Percentiles rank a stretch among this genome's conserved stretches.
phyloP scores from a whole-genome alignment of 2,329 filamentous ascomycete species.

The Sporothrix schenckii region DNA sequence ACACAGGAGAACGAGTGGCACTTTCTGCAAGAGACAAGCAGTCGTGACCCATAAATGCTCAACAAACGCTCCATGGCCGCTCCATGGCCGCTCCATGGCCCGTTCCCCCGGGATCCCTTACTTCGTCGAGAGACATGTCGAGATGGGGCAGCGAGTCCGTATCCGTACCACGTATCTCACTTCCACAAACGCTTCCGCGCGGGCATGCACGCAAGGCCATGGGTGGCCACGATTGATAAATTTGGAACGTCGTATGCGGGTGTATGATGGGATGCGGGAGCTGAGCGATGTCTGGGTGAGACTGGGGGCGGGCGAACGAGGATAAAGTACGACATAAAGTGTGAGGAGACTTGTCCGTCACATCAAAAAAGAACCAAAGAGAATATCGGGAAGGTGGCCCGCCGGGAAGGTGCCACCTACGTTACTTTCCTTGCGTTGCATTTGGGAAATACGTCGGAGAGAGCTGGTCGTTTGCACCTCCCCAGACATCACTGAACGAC shows the following conservation, averaged over 20 bases:
- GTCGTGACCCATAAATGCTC: not conserved
- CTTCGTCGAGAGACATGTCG: slow-evolving; percentile 9
- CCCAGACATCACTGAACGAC: slow-evolving; percentile 4
- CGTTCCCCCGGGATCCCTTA: not conserved
- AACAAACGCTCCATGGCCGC: not conserved
- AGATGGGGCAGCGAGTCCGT: not conserved
- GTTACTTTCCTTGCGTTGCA: slow-evolving; percentile 19
- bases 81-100: slow-evolving; percentile 13
- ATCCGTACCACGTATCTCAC: slow-evolving; percentile 11
- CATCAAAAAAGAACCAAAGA: not conserved
- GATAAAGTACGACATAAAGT: not conserved
- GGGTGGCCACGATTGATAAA: not conserved
- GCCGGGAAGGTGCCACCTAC: slow-evolving; percentile 24
- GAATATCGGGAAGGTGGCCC: slow-evolving; percentile 26
- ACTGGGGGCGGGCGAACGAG: not conserved
- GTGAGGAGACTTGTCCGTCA: not conserved
- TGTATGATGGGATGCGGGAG: slow-evolving; percentile 14
- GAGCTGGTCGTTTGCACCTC: slow-evolving; percentile 7
- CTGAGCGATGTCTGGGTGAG: not conserved
- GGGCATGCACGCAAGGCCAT: slow-evolving; percentile 14
- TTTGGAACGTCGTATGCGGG: slow-evolving; percentile 16
- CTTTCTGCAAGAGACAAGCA: not conserved
- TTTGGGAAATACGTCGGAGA: not conserved
- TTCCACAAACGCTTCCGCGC: not conserved
- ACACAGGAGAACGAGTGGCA: not conserved